These are phyloP conservation scores for Fomitopsis serialis DNA, from an alignment of 768 basidiomycete genomes.

Conservation along the genomic window DNA sequence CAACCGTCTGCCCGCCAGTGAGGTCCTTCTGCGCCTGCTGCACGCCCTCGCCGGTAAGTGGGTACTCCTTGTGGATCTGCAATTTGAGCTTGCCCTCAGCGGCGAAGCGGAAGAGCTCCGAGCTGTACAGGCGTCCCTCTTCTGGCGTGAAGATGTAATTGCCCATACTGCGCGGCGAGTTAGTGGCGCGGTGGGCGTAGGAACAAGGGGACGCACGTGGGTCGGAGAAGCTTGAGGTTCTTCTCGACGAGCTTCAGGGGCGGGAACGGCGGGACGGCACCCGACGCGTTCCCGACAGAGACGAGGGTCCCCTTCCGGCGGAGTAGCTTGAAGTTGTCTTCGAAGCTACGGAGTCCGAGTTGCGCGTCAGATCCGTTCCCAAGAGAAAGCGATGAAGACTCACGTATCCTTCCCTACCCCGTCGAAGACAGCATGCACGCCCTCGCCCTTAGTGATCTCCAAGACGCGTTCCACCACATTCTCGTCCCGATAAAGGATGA, in stretches of 20 bases:
- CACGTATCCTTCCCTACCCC: conserved; percentile 95
- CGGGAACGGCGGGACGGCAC: conserved; percentile 70
- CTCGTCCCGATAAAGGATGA: conserved; percentile 72
- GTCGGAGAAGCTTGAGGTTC: conserved; percentile 74
- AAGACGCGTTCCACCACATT: conserved; percentile 68
- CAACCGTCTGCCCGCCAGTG: conserved; percentile 65
- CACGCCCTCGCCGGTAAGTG: conserved; percentile 78
- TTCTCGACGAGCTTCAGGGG: conserved; percentile 72
- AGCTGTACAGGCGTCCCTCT: conserved; percentile 64
- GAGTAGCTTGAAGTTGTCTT: conserved; percentile 74
- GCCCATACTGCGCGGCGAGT: conserved; percentile 40
- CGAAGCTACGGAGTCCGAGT: conserved; percentile 42
- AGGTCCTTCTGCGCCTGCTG: conserved; percentile 76
- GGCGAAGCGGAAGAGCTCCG: conserved; percentile 58
- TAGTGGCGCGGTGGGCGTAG: too few species aligned
- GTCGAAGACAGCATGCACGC: conserved; percentile 84
- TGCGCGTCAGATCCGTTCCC: background rate
- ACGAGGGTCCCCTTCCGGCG: conserved; percentile 88
- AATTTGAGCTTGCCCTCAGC: conserved; percentile 57
- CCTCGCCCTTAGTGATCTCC: conserved; percentile 71
- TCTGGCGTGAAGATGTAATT: conserved; percentile 73
- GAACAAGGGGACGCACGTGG: conserved; percentile 51
- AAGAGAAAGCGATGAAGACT: conserved; percentile 22
- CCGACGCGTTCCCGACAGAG: conserved; percentile 89
- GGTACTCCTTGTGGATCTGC: conserved; percentile 71